phyloP scores from a whole-genome alignment of 2,329 filamentous ascomycete species.

The Colletotrichum eleusines region DNA sequence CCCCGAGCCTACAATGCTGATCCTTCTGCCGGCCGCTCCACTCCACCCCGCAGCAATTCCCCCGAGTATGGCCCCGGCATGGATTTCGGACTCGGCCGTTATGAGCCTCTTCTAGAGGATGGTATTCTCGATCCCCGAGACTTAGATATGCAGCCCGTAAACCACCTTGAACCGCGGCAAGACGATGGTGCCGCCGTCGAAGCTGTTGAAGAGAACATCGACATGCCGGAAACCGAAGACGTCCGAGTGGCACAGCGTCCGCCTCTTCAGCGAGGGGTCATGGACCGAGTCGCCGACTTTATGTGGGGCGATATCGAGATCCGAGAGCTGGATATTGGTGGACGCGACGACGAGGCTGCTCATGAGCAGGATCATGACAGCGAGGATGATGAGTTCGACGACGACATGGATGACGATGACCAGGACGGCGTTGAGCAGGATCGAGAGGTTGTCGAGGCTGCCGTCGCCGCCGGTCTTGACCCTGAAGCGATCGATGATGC shows the following conservation, averaged over 20 bases:
- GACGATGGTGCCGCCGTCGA: background rate
- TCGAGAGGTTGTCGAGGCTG: conserved; percentile 72
- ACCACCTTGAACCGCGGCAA: conserved; percentile 2
- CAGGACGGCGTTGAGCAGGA: conserved; percentile 57
- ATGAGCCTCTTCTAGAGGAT: background rate
- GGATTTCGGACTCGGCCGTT: conserved; percentile 7
- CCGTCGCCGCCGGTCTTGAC: conserved; percentile 77
- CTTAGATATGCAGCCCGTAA: background rate
- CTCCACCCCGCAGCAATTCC: conserved; percentile 22
- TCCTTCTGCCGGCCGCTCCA: background rate
- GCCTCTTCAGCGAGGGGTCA: conserved; percentile 51
- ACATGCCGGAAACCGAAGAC: conserved; percentile 20
- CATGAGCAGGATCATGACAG: conserved; percentile 65
- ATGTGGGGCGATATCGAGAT: conserved; percentile 70
- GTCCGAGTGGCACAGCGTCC: conserved; percentile 34
- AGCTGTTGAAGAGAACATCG: conserved; percentile 15
- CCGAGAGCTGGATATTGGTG: conserved; percentile 45
- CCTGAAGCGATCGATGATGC: conserved; percentile 83
- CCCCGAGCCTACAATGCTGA: background rate
- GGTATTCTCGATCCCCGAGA: background rate
- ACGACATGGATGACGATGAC: conserved; percentile 47
- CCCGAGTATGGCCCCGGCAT: conserved; percentile 20
- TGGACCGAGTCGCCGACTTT: conserved; percentile 65
- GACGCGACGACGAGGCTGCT: conserved; percentile 56
- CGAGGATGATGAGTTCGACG: conserved; percentile 56